Evolutionary conservation across 2,329 filamentous ascomycete species (phyloP).

Genomic region (Ophiostoma quercus): DNA sequence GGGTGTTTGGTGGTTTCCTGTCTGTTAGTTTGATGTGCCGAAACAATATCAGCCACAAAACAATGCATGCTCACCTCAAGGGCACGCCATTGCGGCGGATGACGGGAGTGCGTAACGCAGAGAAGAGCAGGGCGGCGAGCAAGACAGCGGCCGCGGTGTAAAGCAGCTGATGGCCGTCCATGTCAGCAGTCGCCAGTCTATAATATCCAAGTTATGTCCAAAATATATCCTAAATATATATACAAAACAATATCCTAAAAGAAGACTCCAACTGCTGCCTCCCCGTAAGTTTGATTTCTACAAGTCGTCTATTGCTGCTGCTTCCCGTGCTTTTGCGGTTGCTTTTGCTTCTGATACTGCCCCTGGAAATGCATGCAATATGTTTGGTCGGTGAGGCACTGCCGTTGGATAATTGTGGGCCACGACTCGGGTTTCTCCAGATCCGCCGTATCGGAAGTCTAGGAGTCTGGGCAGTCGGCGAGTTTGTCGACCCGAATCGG

Average conservation of each 20-base stretch:
- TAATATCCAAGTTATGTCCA: background rate
- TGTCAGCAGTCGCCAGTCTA: slow-evolving; percentile 6
- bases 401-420: slow-evolving; percentile 6
- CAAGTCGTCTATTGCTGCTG: background rate
- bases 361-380: slow-evolving; percentile 6
- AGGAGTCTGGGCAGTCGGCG: background rate
- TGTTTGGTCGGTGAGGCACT: slow-evolving; percentile 6
- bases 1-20: slow-evolving; percentile 44
- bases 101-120: slow-evolving; percentile 24
- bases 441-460: background rate
- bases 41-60: background rate
- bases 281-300: background rate
- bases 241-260: background rate
- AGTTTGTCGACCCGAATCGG: slow-evolving; percentile 11
- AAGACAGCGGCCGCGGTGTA: slow-evolving; percentile 23
- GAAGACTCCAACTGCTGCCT: background rate
- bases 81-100: slow-evolving; percentile 27
- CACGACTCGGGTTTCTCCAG: background rate
- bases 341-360: background rate
- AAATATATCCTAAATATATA: background rate
- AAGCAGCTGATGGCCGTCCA: slow-evolving; percentile 21
- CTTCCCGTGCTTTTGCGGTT: background rate
- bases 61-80: slow-evolving; percentile 10
- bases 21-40: background rate
- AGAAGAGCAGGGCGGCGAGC: slow-evolving; percentile 15